Base-by-base conservation (phyloP, 2,329 filamentous ascomycete genomes). In the Cordyceps cicadae region DNA sequence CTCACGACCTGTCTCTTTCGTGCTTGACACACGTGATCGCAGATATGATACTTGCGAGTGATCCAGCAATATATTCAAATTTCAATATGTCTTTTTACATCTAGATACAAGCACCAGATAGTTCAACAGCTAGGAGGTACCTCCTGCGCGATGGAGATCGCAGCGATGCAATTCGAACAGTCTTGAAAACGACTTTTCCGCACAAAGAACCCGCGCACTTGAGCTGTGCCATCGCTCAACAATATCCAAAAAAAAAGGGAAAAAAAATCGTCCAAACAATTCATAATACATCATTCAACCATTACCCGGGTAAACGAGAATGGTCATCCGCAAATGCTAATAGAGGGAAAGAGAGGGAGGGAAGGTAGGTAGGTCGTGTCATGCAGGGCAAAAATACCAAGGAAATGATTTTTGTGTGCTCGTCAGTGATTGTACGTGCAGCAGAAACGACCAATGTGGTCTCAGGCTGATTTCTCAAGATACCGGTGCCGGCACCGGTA, bases 221-320 rank as follows among this genome's bases (percentile, higher is more conserved):
- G 6, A 5, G 34, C 34, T 34, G 26, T 24, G 46, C 17, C 19
- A 21, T n/a, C 39, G 19, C n/a, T 7, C 39, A 19, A n/a, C 26
- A 43, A 48, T 49, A 49, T 39, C 32, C 46, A 41, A 54, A n/a
- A 55, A 12, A 48, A 24, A n/a, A n/a, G n/a, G n/a, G n/a, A n/a
- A 15, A 56, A 56, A 3, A n/a, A 57, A 50, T 57, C 12, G 32
- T 57, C 50, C 32, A 57, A 48, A 32, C 14, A 14, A 6, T 32
- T 59, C 56, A 59, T 59, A 52, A 39, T 19, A 59, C 45, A 34
- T 59, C 55, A 59, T 59, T 59, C 56, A 32, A 34, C 48, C 43
- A 52, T 19, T 19, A 24, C 45, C 12, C n/a, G 5, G 8, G 45
- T n/a, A 37, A 9, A 39, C 45, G 19, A 29, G 43, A 34, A 41